phyloP scores from a whole-genome alignment of 805 yeast species.

The Saccharomyces mikatae region DNA sequence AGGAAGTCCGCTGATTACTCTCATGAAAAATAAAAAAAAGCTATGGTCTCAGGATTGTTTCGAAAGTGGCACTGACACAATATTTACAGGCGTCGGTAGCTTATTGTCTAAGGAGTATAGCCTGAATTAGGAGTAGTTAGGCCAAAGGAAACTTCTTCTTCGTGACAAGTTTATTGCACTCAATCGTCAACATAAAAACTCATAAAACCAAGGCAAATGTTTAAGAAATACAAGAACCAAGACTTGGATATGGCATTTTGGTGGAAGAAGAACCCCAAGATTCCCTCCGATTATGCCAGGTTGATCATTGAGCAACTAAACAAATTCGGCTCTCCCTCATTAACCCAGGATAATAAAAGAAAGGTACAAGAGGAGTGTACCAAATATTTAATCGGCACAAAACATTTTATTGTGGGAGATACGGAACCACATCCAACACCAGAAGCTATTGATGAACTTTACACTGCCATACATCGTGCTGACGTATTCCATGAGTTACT shows the following conservation, averaged over 20 bases:
- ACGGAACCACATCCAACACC: slow-evolving; percentile 49
- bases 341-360: slow-evolving; percentile 23
- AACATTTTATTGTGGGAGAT: slow-evolving; percentile 54
- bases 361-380: slow-evolving; percentile 66
- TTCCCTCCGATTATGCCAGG: slow-evolving; percentile 77
- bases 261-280: slow-evolving; percentile 83
- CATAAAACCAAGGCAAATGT: slow-evolving; percentile 9
- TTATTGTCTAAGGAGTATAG: background rate
- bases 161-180: background rate
- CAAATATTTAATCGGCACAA: slow-evolving; percentile 55
- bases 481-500: slow-evolving; percentile 62
- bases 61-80: background rate
- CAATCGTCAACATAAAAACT: background rate
- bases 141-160: background rate
- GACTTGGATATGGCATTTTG: slow-evolving; percentile 66
- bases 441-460: slow-evolving; percentile 66
- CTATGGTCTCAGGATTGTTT: background rate
- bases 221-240: slow-evolving; percentile 26
- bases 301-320: slow-evolving; percentile 64
- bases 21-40: background rate
- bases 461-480: slow-evolving; percentile 68
- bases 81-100: background rate
- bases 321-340: slow-evolving; percentile 42
- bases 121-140: background rate
- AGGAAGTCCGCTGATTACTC: background rate